These are phyloP conservation scores for Ophiostoma angusticollis DNA, from an alignment of 2,329 filamentous ascomycete genomes.

Conservation along the genomic window DNA sequence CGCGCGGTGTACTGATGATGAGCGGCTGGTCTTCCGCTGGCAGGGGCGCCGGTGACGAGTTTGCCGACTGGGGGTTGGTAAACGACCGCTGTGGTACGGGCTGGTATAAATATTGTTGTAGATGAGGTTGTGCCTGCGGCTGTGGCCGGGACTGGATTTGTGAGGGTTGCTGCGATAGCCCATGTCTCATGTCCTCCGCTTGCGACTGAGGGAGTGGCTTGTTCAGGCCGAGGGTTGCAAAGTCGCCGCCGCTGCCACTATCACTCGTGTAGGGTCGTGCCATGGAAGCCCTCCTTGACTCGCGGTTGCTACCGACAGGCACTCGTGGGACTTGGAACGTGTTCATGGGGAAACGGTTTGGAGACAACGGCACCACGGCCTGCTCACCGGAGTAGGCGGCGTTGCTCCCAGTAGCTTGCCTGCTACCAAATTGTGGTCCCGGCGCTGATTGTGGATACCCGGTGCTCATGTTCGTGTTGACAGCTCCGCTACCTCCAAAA, in stretches of 20 bases:
- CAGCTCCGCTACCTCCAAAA: too few species aligned
- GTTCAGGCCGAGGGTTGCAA: neutral
- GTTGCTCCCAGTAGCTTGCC: neutral
- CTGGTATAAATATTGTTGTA: conserved; percentile 1
- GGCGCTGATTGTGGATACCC: conserved; percentile 30
- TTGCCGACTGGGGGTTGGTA: conserved; percentile 13
- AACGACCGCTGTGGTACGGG: conserved; percentile 5
- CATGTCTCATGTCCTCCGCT: conserved; percentile 1
- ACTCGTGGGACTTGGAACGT: conserved; percentile 30
- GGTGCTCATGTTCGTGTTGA: too few species aligned
- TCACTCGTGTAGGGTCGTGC: neutral
- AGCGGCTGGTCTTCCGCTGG: conserved; percentile 40
- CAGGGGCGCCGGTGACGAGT: conserved; percentile 14
- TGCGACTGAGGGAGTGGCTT: conserved; percentile 1
- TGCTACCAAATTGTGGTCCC: neutral
- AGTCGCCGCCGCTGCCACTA: neutral
- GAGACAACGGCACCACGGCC: conserved; percentile 10
- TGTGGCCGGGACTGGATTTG: conserved; percentile 9
- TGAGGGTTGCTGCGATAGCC: conserved; percentile 9
- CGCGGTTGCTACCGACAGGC: conserved; percentile 24
- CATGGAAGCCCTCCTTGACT: conserved; percentile 6
- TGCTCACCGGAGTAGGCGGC: neutral
- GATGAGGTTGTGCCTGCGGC: conserved; percentile 6
- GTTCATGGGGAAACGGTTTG: conserved; percentile 29
- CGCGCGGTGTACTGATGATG: conserved; percentile 48